phyloP scores from a whole-genome alignment of 495 filamentous ascomycete genomes.

The Trichocladium uniseriatum region DNA sequence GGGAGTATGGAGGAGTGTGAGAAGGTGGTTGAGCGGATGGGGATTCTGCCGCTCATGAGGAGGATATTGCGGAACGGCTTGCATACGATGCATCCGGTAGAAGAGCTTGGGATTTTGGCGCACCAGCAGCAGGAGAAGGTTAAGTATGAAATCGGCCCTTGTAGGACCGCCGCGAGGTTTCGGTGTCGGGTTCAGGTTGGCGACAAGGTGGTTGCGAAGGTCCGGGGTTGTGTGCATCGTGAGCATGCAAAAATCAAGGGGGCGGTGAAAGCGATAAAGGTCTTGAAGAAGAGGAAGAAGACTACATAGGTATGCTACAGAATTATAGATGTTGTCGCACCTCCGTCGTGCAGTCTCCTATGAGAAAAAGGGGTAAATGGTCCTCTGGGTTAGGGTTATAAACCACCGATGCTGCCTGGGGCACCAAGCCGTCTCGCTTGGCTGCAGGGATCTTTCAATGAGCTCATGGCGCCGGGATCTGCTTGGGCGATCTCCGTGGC shows the following conservation, averaged over 20 bases:
- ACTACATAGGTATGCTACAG: no score
- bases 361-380: neutral
- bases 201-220: constrained; percentile 35
- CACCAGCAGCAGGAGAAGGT: constrained; percentile 41
- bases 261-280: constrained; percentile 40
- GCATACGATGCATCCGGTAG: constrained; percentile 64
- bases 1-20: constrained; percentile 50
- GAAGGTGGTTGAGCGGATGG: constrained; percentile 50
- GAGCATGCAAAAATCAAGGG: constrained; percentile 51
- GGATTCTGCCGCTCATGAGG: constrained; percentile 53
- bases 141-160: constrained; percentile 40
- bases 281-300: constrained; percentile 11
- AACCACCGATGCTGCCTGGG: neutral
- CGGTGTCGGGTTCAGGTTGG: constrained; percentile 45
- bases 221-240: constrained; percentile 37
- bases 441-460: neutral
- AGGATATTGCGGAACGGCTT: constrained; percentile 51
- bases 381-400: neutral
- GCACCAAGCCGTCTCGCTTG: neutral
- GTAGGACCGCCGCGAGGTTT: constrained; percentile 10
- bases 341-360: no score
- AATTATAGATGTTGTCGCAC: no score
- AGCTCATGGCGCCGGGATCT: neutral
- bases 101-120: constrained; percentile 52
- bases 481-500: neutral